A percentile compares a stretch with the other conserved stretches of the same genome.
phyloP scores from a whole-genome alignment of 441 rosid genomes.

The Erodium trifolium region DNA sequence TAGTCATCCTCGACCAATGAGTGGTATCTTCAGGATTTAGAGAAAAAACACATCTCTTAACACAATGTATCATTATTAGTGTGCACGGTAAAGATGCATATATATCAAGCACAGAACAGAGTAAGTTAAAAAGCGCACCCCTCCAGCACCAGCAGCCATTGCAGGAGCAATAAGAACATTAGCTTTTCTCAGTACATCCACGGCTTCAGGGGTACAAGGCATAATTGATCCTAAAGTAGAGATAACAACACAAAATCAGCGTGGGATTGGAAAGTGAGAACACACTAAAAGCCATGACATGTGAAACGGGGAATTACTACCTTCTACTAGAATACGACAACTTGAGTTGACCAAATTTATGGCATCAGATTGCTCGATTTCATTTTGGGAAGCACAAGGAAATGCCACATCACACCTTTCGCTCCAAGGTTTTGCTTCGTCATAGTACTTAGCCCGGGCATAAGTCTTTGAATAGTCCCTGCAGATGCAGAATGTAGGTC shows the following conservation, averaged over 20 bases:
- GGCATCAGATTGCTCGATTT: conserved; percentile 93
- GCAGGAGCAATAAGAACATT: no score
- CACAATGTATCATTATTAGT: not conserved
- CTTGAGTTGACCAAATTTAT: conserved; percentile 81
- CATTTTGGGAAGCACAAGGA: conserved; percentile 94
- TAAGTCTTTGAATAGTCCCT: conserved; percentile 98
- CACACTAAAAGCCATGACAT: conserved; percentile 13
- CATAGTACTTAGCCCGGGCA: conserved; percentile 89
- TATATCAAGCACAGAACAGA: not conserved
- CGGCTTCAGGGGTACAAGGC: no score
- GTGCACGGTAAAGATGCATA: not conserved
- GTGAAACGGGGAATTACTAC: conserved; percentile 31
- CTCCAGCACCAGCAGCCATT: no score
- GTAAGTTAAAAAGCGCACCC: conserved; percentile 10
- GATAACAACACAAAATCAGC: not conserved
- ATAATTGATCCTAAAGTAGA: no score
- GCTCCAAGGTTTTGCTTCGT: conserved; percentile 93
- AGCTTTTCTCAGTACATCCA: no score
- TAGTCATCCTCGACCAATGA: not conserved
- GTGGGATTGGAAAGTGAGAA: not conserved
- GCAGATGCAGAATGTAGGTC: conserved; percentile 26
- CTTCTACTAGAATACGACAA: conserved; percentile 83
- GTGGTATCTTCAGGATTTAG: not conserved
- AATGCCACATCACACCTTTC: conserved; percentile 93
- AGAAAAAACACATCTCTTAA: not conserved